Conservation (phyloP, 768 basidiomycete genomes). For the Suillus subaureus region DNA sequence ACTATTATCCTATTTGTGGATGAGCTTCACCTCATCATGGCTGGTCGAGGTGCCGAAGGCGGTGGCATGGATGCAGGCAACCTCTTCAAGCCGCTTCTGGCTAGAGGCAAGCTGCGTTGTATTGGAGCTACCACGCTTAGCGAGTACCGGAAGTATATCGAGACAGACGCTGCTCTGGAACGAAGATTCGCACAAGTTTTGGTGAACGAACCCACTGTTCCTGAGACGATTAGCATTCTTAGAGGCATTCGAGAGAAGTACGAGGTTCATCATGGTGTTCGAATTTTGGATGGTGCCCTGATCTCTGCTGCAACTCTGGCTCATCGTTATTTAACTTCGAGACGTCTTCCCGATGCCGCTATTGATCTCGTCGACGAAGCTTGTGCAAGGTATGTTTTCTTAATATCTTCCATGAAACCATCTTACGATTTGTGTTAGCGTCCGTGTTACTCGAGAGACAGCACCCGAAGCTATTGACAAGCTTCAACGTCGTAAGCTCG, state of each 20-base stretch:
- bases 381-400: constrained; percentile 67
- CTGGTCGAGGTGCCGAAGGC: constrained; percentile 78
- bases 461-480: constrained; percentile 93
- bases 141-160: constrained; percentile 92
- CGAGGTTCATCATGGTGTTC: constrained; percentile 89
- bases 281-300: constrained; percentile 85
- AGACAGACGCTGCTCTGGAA: constrained; percentile 89
- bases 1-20: constrained; percentile 94
- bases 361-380: constrained; percentile 95
- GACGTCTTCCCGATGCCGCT: constrained; percentile 81
- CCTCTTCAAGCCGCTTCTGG: constrained; percentile 89
- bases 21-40: constrained; percentile 93
- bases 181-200: constrained; percentile 92
- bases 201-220: constrained; percentile 87
- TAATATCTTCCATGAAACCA: neutral
- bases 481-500: constrained; percentile 84
- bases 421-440: constrained; percentile 43
- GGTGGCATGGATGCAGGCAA: constrained; percentile 95
- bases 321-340: constrained; percentile 86
- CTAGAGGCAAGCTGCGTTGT: constrained; percentile 75
- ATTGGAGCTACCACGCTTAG: constrained; percentile 93
- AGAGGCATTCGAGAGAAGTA: constrained; percentile 95
- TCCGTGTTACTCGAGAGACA: constrained; percentile 92
- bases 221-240: constrained; percentile 90
- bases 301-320: constrained; percentile 91